These are phyloP conservation scores for Piper betle DNA, from an alignment of 164 flowering plant species.

Conservation along the genomic window DNA sequence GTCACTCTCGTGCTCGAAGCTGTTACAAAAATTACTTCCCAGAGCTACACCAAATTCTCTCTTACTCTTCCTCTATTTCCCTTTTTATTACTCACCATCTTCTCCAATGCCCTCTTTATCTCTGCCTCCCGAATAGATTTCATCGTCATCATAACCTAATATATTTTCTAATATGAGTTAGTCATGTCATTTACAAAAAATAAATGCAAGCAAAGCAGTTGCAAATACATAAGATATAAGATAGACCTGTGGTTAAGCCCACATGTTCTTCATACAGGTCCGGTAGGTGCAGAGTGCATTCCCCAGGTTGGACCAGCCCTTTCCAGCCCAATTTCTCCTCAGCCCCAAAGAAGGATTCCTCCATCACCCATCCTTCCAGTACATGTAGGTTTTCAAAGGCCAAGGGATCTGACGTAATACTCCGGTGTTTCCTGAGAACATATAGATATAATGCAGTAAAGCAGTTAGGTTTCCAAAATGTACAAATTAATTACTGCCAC, in stretches of 20 bases:
- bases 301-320: slow-evolving; percentile 33
- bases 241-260: background rate
- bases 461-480: too few relatives aligned
- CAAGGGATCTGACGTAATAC: slow-evolving; percentile 28
- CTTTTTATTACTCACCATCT: too few relatives aligned
- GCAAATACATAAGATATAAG: background rate
- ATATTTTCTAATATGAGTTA: too few relatives aligned
- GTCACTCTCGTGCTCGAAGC: too few relatives aligned
- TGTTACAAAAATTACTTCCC: too few relatives aligned
- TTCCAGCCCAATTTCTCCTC: slow-evolving; percentile 41
- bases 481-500: too few relatives aligned
- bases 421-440: slow-evolving; percentile 10
- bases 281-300: slow-evolving; percentile 6
- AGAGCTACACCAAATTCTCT: too few relatives aligned
- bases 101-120: too few relatives aligned
- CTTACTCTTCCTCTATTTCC: too few relatives aligned
- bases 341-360: too few relatives aligned
- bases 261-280: background rate
- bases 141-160: too few relatives aligned
- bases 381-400: slow-evolving; percentile 24
- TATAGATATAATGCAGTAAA: slow-evolving; percentile 5
- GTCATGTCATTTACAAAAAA: background rate
- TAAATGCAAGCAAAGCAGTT: background rate
- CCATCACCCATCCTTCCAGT: slow-evolving; percentile 40
- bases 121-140: too few relatives aligned